Conservation (phyloP, 164 flowering plant genomes). For the grape (Vitis vinifera) region ASM3070453v1 NC_081810.1:6857001-6857500, state of each 20-base stretch:
- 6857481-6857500: no score
- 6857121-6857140: constrained; percentile 80
- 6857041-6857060: constrained; percentile 45
- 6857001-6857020: constrained; percentile 76
- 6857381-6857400: constrained; percentile 23
- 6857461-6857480: no score
- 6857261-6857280: background rate
- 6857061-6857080: constrained; percentile 65
- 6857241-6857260: background rate
- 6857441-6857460: no score
- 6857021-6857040: constrained; percentile 73
- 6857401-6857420: no score
- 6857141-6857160: constrained; percentile 77
- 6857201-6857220: no score
- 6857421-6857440: no score
- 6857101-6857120: constrained; percentile 74
- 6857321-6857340: constrained; percentile 82
- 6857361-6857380: constrained; percentile 46
- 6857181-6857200: background rate
- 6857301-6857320: constrained; percentile 71
- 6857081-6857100: constrained; percentile 79
- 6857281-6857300: constrained; percentile 34
- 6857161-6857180: constrained; percentile 21
- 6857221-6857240: no score
- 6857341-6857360: constrained; percentile 64